phyloP scores from a whole-genome alignment of 805 yeast species.

The Tanozyma kutaoensis region DNA sequence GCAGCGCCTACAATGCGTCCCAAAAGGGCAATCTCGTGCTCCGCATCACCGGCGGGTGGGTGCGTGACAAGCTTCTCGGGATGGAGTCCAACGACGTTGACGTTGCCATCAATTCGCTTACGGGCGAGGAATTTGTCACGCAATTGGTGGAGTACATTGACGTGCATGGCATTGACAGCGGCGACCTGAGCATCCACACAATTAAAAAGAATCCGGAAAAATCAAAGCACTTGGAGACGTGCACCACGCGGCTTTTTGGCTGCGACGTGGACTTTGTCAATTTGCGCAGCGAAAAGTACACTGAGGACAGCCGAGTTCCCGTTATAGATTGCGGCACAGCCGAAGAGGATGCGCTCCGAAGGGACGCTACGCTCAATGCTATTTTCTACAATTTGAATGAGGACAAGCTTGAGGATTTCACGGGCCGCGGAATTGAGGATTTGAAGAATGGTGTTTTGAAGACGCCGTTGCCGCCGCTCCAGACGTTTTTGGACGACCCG shows the following conservation, averaged over 20 bases:
- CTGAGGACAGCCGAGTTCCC: constrained; percentile 81
- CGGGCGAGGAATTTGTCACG: constrained; percentile 80
- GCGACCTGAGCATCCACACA: constrained; percentile 44
- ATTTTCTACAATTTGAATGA: constrained; percentile 72
- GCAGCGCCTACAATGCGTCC: constrained; percentile 11
- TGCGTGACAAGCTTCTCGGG: constrained; percentile 83
- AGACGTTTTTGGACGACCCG: constrained; percentile 91
- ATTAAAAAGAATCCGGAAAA: constrained; percentile 91
- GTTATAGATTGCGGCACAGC: constrained; percentile 77
- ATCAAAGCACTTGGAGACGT: constrained; percentile 92
- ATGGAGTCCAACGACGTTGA: constrained; percentile 77
- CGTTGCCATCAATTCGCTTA: constrained; percentile 71
- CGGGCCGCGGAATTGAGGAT: constrained; percentile 65
- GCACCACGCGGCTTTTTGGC: constrained; percentile 77
- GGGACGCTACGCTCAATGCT: constrained; percentile 95
- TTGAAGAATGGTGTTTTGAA: constrained; percentile 56
- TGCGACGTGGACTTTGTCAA: constrained; percentile 92
- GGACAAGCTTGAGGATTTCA: constrained; percentile 69
- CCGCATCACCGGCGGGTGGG: constrained; percentile 98
- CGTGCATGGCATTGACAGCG: constrained; percentile 8
- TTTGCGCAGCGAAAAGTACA: constrained; percentile 75
- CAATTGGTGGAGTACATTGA: constrained; percentile 39
- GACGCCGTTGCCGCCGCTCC: constrained; percentile 77
- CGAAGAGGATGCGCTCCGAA: constrained; percentile 74
- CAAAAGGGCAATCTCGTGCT: constrained; percentile 29